phyloP scores from a whole-genome alignment of 345 rosid species.

The Limnanthes douglasii region DNA sequence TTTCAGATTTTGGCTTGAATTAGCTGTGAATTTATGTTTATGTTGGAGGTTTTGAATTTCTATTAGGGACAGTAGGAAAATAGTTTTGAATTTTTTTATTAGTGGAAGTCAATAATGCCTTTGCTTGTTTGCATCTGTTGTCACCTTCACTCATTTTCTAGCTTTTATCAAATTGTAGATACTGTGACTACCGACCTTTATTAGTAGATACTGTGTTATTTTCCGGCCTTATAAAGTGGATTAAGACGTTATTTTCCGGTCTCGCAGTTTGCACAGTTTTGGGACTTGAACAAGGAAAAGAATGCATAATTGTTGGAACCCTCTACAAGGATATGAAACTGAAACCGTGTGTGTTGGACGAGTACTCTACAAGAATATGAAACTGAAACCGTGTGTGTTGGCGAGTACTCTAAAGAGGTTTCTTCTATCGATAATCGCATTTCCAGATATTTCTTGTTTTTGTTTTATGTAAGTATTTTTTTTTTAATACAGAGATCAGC shows the following conservation, averaged over 20 bases:
- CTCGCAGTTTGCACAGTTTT: constrained; percentile 70
- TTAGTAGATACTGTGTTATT: constrained; percentile 1
- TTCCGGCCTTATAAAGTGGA: constrained; percentile 4
- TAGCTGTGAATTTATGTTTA: too few species aligned
- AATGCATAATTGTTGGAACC: constrained; percentile 81
- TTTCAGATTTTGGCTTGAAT: too few species aligned
- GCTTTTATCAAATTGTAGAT: neutral
- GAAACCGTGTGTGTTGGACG: constrained; percentile 88
- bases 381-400: too few species aligned
- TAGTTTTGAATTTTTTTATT: too few species aligned
- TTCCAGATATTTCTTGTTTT: constrained; percentile 5
- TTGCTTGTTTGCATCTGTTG: neutral
- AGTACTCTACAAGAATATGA: constrained; percentile 81
- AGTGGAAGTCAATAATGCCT: too few species aligned
- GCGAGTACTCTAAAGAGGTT: too few species aligned
- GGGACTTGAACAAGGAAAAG: constrained; percentile 71
- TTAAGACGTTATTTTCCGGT: constrained; percentile 1
- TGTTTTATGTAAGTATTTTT: too few species aligned
- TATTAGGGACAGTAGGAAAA: too few species aligned
- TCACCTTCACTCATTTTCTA: neutral
- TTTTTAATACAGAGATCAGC: constrained; percentile 76
- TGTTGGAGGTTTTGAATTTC: too few species aligned
- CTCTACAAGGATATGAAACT: constrained; percentile 95
- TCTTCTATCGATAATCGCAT: neutral
- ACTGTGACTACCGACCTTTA: neutral